Evolutionary conservation across 2,329 filamentous ascomycete species (phyloP), one percentile per base, ranked within the genome.

Genomic region (Calonectria pseudoturangicola): DNA sequence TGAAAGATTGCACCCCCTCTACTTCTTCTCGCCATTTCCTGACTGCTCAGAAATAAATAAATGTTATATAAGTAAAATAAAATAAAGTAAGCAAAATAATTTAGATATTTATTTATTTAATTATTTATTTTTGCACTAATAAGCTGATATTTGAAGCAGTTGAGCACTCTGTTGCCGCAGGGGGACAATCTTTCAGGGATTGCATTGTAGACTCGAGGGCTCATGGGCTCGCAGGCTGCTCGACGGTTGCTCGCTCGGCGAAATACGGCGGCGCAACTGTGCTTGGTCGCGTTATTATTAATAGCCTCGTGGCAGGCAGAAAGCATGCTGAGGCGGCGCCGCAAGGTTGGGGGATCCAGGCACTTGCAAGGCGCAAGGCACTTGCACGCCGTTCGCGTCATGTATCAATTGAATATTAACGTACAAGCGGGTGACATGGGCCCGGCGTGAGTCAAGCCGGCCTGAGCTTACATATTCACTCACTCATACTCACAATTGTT

Each of bases 401-500:
- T 63, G 58, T 47, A 63, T 63, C 58, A 47, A 63, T 63, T 63
- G 58, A 63, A 30, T 28, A 25, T 30, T 15, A 63, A 63, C 28
- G 28, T 21, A 27, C 30, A 60, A 47, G 64, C 54, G 54, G 36
- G 43, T 41, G 56, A 54, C 71, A 60, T 62, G 63, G 51, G 66
- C 60, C 74, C 78, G 78, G 78, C 62, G 77, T 80, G 78, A 80
- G 77, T 80, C 78, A 79, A 79, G 27, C 21, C 54, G 64, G 48
- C 58, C 63, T 70, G 27, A 33, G 54, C 54, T 60, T 60, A 60
- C 30, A 33, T 33, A 33, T 5, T 33, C 30, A 33, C 30, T 33
- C 30, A 5, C 30, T 33, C 30, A 5, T 5, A 33, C 36, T 60
- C 54, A 60, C 54, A 39, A 60, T 39, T 25, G 58, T 33, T 48